Conservation (phyloP, 179 eudicot genomes). For the Carnegiea gigantea region DNA sequence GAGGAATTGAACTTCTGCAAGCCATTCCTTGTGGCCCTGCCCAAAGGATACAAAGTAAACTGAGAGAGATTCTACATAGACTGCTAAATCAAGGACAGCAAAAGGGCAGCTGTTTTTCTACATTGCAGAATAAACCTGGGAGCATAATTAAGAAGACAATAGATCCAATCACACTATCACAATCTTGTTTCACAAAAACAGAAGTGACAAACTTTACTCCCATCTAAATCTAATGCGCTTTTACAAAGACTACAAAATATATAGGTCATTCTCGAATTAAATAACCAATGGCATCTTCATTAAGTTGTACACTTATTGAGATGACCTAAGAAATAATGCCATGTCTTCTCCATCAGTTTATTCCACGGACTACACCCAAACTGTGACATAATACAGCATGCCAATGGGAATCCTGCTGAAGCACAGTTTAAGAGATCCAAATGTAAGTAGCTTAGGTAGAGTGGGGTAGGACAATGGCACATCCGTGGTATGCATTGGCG, state of each 20-base stretch:
- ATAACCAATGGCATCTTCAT: background rate
- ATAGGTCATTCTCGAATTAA: background rate
- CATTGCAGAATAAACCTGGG: background rate
- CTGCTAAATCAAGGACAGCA: background rate
- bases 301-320: background rate
- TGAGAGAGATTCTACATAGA: background rate
- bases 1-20: slow-evolving; percentile 85
- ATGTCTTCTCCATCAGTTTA: background rate
- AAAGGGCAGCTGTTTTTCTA: background rate
- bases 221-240: too few species aligned
- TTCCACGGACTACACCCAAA: background rate
- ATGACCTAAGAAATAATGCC: background rate
- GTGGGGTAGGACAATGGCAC: too few species aligned
- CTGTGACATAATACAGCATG: too few species aligned
- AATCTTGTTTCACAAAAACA: background rate
- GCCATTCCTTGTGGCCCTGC: slow-evolving; percentile 93
- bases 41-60: background rate
- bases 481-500: too few species aligned
- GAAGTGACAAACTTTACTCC: too few species aligned
- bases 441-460: too few species aligned
- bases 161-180: background rate
- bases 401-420: too few species aligned
- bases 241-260: background rate
- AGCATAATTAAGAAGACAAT: background rate
- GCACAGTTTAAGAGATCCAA: too few species aligned